Conservation (phyloP, 1,284 basidiomycete species). For the Microbotryum saponariae region DNA sequence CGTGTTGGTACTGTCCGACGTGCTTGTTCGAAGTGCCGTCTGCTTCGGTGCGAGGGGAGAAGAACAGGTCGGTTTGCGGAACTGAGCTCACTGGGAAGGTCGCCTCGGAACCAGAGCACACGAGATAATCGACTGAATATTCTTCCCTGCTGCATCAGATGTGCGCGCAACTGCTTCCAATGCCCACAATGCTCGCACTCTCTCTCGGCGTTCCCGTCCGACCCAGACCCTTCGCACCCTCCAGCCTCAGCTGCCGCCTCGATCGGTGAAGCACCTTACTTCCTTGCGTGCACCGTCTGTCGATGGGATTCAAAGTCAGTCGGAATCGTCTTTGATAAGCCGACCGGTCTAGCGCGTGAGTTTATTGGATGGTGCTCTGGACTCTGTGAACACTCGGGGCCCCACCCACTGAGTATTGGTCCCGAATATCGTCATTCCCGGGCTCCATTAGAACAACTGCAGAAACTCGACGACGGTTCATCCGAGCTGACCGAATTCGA, state of each 20-base stretch:
- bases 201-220: slow-evolving; percentile 75
- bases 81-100: neutral
- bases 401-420: neutral
- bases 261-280: slow-evolving; percentile 75
- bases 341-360: slow-evolving; percentile 65
- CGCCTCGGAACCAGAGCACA: neutral
- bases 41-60: slow-evolving; percentile 89
- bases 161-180: slow-evolving; percentile 92
- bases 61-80: slow-evolving; percentile 61
- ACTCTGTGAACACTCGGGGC: neutral
- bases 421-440: neutral
- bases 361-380: neutral
- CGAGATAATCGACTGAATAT: neutral
- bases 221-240: slow-evolving; percentile 55
- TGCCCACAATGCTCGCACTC: slow-evolving; percentile 89
- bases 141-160: slow-evolving; percentile 50
- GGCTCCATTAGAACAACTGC: slow-evolving; percentile 61
- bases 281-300: slow-evolving; percentile 83
- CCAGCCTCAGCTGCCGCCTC: slow-evolving; percentile 38
- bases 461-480: slow-evolving; percentile 75
- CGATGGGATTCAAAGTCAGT: slow-evolving; percentile 89
- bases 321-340: slow-evolving; percentile 89
- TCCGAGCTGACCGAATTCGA: slow-evolving; percentile 82
- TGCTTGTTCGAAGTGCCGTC: slow-evolving; percentile 98
- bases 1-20: slow-evolving; percentile 94